These are phyloP conservation scores for Penicillium hesseltinei DNA, from an alignment of 2,329 filamentous ascomycete species.

Conservation along the genomic window DNA sequence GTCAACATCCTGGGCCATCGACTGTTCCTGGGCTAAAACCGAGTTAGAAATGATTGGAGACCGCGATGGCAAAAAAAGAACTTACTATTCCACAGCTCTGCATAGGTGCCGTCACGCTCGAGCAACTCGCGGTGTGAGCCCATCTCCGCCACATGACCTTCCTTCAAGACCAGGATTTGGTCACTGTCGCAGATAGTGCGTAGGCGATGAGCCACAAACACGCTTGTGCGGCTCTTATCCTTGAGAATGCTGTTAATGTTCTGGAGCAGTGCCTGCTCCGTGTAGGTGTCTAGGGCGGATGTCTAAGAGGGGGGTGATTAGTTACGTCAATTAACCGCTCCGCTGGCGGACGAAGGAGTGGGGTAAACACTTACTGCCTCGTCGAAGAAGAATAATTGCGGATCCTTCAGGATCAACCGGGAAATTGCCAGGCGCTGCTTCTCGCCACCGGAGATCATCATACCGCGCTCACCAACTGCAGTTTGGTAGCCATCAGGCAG, in stretches of 20 bases:
- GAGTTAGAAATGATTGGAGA: not conserved
- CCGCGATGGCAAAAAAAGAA: constrained; percentile 17
- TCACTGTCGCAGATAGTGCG: constrained; percentile 93
- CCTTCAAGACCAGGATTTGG: constrained; percentile 84
- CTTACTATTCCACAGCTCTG: constrained; percentile 85
- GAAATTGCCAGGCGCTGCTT: constrained; percentile 88
- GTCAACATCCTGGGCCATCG: constrained; percentile 41
- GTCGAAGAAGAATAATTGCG: constrained; percentile 88
- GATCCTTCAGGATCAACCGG: constrained; percentile 81
- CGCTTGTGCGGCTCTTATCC: constrained; percentile 84
- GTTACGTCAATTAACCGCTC: not conserved
- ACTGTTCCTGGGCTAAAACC: constrained; percentile 60
- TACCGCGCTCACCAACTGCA: constrained; percentile 85
- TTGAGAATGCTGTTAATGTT: constrained; percentile 92
- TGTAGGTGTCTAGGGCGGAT: constrained; percentile 87
- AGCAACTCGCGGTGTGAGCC: constrained; percentile 85
- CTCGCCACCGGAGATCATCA: constrained; percentile 96
- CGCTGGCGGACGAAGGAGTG: not conserved
- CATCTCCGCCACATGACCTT: constrained; percentile 80
- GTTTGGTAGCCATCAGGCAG: constrained; percentile 88
- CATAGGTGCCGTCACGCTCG: constrained; percentile 70
- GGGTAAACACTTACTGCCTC: constrained; percentile 62
- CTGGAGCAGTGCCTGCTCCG: constrained; percentile 81
- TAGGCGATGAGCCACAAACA: constrained; percentile 90
- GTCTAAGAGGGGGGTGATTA: constrained; percentile 49